These are phyloP conservation scores for Miscanthus lutarioriparius DNA, from an alignment of 176 grass and related monocot genomes.

Conservation along the genomic window DNA sequence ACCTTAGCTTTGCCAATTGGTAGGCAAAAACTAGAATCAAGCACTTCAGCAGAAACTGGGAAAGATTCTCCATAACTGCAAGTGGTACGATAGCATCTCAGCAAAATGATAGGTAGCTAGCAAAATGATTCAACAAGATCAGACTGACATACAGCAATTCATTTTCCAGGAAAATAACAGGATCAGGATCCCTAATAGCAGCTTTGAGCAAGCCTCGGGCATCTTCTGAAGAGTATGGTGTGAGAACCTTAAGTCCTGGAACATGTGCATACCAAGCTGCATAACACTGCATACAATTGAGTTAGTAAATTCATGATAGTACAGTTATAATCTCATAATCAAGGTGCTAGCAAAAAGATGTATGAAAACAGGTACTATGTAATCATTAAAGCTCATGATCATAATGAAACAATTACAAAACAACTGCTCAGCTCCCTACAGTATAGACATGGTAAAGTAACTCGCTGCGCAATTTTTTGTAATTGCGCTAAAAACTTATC, in stretches of 20 bases:
- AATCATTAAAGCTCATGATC: not conserved
- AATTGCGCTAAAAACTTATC: not conserved
- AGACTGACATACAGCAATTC: slow-evolving; percentile 72
- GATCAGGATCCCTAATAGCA: slow-evolving; percentile 95
- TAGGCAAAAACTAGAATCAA: slow-evolving; percentile 96
- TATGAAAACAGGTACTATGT: not conserved
- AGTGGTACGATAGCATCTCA: slow-evolving; percentile 30
- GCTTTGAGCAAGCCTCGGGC: slow-evolving; percentile 93
- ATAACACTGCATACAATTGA: slow-evolving; percentile 74
- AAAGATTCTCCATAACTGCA: slow-evolving; percentile 91
- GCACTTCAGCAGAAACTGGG: slow-evolving; percentile 87
- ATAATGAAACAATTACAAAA: not conserved
- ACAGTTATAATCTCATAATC: slow-evolving; percentile 6
- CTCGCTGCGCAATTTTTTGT: not conserved
- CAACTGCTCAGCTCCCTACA: not conserved
- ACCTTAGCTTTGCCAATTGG: slow-evolving; percentile 99
- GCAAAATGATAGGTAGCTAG: slow-evolving; percentile 1
- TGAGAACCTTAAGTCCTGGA: slow-evolving; percentile 88
- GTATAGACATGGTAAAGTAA: not conserved
- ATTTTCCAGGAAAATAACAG: slow-evolving; percentile 97
- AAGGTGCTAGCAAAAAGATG: not conserved
- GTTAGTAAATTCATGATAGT: not conserved
- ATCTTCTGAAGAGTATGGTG: slow-evolving; percentile 93
- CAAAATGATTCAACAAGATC: slow-evolving; percentile 30
- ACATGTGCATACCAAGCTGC: slow-evolving; percentile 95